These are phyloP conservation scores for Macrolepiota dolichaula DNA, from an alignment of 768 basidiomycete genomes.

Conservation along the genomic window DNA sequence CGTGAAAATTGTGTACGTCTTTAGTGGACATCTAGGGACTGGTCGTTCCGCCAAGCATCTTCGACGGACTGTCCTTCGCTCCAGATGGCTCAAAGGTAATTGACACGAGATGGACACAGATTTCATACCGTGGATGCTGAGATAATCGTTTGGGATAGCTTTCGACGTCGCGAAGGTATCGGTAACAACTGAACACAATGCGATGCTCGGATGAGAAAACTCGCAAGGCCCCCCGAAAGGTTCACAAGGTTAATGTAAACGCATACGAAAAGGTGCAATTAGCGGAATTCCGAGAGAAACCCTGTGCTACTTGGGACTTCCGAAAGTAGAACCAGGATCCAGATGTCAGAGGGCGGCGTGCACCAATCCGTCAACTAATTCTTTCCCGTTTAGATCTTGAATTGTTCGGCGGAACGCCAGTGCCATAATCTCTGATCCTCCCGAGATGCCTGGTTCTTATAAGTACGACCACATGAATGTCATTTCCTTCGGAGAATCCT, in stretches of 20 bases:
- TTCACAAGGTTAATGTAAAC: not conserved
- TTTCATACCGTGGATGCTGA: not conserved
- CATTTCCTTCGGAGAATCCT: not conserved
- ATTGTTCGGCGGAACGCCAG: constrained; percentile 1
- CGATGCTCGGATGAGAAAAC: not conserved
- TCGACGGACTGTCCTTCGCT: not conserved
- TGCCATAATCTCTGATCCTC: constrained; percentile 2
- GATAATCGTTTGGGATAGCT: not conserved
- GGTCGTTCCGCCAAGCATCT: not conserved
- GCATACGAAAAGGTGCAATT: not conserved
- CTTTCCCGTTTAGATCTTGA: not conserved
- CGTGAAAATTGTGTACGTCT: not conserved
- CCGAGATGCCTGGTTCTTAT: not conserved
- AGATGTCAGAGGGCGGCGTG: not conserved
- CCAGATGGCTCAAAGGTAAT: not conserved
- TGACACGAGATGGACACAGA: not conserved
- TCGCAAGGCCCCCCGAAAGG: not conserved
- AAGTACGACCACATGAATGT: not conserved
- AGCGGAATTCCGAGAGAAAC: not conserved
- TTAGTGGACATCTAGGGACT: not conserved
- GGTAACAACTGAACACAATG: not conserved
- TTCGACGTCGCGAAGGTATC: not conserved
- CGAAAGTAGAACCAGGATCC: not conserved
- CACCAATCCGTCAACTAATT: not conserved
- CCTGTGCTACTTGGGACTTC: not conserved